These are phyloP conservation scores for Starmerella potacharoeniae DNA, from an alignment of 805 yeast species.

Conservation along the genomic window DNA sequence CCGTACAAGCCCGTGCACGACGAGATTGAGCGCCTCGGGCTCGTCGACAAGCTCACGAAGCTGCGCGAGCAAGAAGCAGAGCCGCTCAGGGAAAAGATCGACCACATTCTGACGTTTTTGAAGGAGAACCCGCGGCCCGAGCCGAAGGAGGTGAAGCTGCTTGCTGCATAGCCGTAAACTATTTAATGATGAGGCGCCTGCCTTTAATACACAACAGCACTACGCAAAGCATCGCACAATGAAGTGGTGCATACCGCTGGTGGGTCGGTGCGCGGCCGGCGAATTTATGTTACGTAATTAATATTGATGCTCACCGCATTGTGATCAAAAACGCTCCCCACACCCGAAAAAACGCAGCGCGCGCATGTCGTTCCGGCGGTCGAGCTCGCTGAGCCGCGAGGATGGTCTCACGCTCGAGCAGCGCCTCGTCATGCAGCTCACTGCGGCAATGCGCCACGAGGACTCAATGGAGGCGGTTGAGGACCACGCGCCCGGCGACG, in stretches of 20 bases:
- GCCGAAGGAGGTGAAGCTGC: constrained; percentile 2
- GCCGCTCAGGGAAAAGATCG: constrained; percentile 11
- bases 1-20: constrained; percentile 11
- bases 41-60: constrained; percentile 1
- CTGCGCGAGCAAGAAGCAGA: constrained; percentile 3
- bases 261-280: not conserved
- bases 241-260: no score
- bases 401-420: constrained; percentile 18
- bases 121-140: constrained; percentile 9
- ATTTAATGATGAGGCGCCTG: no score
- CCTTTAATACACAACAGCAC: no score
- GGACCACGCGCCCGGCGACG: not conserved
- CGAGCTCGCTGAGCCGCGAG: constrained; percentile 6
- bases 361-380: constrained; percentile 1
- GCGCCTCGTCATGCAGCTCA: constrained; percentile 20
- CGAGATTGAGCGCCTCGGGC: constrained; percentile 7
- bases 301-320: not conserved
- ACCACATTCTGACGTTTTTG: constrained; percentile 8
- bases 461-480: constrained; percentile 2
- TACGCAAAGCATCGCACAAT: no score
- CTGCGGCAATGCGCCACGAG: constrained; percentile 19
- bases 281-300: no score
- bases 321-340: not conserved
- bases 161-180: not conserved
- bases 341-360: no score